Conservation (phyloP, 1,284 basidiomycete species). For the Calocybe gambosa region DNA sequence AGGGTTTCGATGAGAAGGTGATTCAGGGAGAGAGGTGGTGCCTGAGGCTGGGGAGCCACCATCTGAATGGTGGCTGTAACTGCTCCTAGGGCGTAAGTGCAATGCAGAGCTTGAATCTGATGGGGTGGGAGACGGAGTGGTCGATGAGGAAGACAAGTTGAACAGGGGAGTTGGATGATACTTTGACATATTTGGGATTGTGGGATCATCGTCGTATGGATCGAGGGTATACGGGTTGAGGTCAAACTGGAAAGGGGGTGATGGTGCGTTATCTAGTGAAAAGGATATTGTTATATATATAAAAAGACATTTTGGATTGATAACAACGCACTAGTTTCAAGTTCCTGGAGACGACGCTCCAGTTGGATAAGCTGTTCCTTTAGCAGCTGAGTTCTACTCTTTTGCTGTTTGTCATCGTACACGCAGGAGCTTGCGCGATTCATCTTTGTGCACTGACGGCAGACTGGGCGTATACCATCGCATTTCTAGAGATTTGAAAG, state of each 20-base stretch:
- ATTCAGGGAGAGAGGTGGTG: constrained; percentile 3
- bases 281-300: background rate
- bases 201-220: background rate
- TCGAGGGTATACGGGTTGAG: constrained; percentile 1
- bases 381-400: constrained; percentile 55
- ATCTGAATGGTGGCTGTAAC: background rate
- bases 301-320: background rate
- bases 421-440: constrained; percentile 47
- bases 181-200: background rate
- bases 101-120: constrained; percentile 4
- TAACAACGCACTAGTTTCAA: constrained; percentile 39
- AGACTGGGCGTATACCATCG: constrained; percentile 51
- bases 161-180: background rate
- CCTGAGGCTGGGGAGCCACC: constrained; percentile 3
- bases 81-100: background rate
- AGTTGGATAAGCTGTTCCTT: constrained; percentile 50
- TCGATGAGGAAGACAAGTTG: constrained; percentile 4
- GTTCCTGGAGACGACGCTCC: constrained; percentile 47
- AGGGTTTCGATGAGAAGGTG: constrained; percentile 8
- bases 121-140: constrained; percentile 6
- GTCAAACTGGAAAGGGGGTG: constrained; percentile 2
- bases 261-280: background rate
- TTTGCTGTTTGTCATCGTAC: constrained; percentile 57
- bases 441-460: constrained; percentile 51
- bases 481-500: constrained; percentile 46